Percentiles rank a stretch among this genome's conserved stretches.
Conservation (phyloP, 129 eudicot species). For the Flaveria ramosissima region DNA sequence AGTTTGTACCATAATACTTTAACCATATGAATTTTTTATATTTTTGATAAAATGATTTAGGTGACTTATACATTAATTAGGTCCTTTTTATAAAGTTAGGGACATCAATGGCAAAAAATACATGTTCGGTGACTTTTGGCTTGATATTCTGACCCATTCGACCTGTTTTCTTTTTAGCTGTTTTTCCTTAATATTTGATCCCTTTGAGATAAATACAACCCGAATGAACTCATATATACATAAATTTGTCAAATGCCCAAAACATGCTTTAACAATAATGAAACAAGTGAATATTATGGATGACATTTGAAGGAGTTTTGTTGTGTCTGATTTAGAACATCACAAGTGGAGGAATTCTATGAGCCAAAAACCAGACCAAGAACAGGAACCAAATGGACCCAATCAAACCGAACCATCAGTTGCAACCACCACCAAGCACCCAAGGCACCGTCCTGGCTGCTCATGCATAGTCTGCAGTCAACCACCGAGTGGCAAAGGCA, state of each 20-base stretch:
- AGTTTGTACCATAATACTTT: not conserved
- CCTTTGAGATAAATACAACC: not conserved
- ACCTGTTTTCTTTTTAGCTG: not conserved
- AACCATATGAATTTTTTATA: not conserved
- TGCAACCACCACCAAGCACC: conserved; percentile 89
- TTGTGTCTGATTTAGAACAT: conserved; percentile 45
- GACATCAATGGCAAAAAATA: not conserved
- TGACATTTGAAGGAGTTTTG: not conserved
- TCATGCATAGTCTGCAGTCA: conserved; percentile 96
- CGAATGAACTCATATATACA: not conserved
- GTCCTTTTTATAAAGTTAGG: too few species aligned
- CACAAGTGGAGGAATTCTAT: conserved; percentile 53
- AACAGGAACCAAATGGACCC: conserved; percentile 46
- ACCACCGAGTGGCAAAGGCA: conserved; percentile 97
- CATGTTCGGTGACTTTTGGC: not conserved
- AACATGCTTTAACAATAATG: not conserved
- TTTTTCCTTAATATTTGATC: not conserved
- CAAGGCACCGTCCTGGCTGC: conserved; percentile 97
- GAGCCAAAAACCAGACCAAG: conserved; percentile 44
- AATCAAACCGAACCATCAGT: conserved; percentile 49
- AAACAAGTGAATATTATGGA: not conserved
- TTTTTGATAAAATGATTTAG: not conserved
- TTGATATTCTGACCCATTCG: not conserved
- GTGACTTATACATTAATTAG: not conserved
- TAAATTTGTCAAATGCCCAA: not conserved